Evolutionary conservation across 345 rosid species (phyloP).

Genomic region (Hypericum androsaemum): DNA sequence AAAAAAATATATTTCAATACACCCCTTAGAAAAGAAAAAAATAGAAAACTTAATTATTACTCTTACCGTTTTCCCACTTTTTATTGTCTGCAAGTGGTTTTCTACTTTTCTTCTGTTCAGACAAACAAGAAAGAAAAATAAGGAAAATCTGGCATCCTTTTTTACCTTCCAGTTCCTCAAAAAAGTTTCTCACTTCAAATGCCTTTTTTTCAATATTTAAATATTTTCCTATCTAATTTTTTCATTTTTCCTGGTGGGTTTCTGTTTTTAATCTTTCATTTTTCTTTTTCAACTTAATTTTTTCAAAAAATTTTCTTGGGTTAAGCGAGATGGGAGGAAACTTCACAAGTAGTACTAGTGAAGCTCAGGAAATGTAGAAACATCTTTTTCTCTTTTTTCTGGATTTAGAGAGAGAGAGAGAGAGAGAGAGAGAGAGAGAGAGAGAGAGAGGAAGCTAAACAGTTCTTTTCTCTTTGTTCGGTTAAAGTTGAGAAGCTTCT

Average conservation of each 20-base stretch:
- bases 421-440: not conserved
- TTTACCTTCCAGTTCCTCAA: too few relatives aligned
- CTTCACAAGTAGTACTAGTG: slow-evolving; percentile 15
- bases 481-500: too few relatives aligned
- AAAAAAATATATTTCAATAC: too few relatives aligned
- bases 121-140: too few relatives aligned
- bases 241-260: too few relatives aligned
- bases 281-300: slow-evolving; percentile 3
- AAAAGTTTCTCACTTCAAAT: too few relatives aligned
- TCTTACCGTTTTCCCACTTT: not conserved
- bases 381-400: slow-evolving; percentile 11
- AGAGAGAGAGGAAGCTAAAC: slow-evolving; percentile 4
- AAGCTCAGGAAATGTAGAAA: slow-evolving; percentile 27
- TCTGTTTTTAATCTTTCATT: not conserved
- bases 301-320: not conserved
- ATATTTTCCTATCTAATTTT: too few relatives aligned
- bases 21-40: too few relatives aligned
- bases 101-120: too few relatives aligned
- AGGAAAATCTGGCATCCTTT: too few relatives aligned
- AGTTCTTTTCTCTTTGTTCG: slow-evolving; percentile 1
- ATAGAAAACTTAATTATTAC: slow-evolving; percentile 10
- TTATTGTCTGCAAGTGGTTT: too few relatives aligned
- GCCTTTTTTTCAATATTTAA: too few relatives aligned
- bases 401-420: not conserved
- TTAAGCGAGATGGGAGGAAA: slow-evolving; percentile 6